Evolutionary conservation across 345 rosid species (phyloP).

Genomic region (thale cress (Arabidopsis thaliana)): TAIR10.1 NC_003070.9:9312001-9312500

Average conservation of each 20-base stretch:
- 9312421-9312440: slow-evolving; percentile 17
- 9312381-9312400: slow-evolving; percentile 14
- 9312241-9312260: slow-evolving; percentile 49
- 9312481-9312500: slow-evolving; percentile 5
- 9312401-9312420: slow-evolving; percentile 26
- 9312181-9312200: slow-evolving; percentile 40
- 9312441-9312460: slow-evolving; percentile 22
- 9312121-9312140: slow-evolving; percentile 93
- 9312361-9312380: slow-evolving; percentile 16
- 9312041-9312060: slow-evolving; percentile 8
- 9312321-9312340: slow-evolving; percentile 30
- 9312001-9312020: slow-evolving; percentile 5
- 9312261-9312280: slow-evolving; percentile 56
- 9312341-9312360: slow-evolving; percentile 18
- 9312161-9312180: slow-evolving; percentile 58
- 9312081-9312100: slow-evolving; percentile 21
- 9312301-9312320: slow-evolving; percentile 43
- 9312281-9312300: slow-evolving; percentile 26
- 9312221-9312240: slow-evolving; percentile 43
- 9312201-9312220: slow-evolving; percentile 41
- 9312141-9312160: slow-evolving; percentile 97
- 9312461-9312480: slow-evolving; percentile 20
- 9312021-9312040: not conserved
- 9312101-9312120: slow-evolving; percentile 58
- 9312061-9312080: slow-evolving; percentile 2